Evolutionary conservation across 1,139 yeast species (phyloP).

Genomic region (Pichia sp.): DNA sequence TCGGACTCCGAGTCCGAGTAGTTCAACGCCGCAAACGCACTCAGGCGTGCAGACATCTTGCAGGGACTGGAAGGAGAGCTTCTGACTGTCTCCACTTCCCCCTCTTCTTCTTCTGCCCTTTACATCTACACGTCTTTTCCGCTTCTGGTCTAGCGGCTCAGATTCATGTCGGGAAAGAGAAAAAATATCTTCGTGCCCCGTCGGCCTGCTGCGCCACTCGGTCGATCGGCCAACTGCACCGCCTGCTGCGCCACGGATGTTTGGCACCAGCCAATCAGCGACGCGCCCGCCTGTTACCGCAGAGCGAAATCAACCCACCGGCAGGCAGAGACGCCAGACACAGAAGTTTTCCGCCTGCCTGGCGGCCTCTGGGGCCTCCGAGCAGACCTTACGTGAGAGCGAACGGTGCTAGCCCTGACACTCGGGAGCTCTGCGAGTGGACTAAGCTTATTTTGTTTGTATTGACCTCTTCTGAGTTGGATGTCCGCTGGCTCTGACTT

Average conservation of each 20-base stretch:
- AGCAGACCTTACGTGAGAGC: background rate
- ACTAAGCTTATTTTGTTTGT: background rate
- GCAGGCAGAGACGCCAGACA: background rate
- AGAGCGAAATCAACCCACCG: background rate
- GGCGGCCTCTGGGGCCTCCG: too few species aligned
- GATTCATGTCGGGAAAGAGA: background rate
- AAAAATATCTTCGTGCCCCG: too few species aligned
- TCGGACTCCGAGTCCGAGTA: constrained; percentile 22
- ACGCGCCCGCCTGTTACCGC: background rate
- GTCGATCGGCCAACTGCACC: too few species aligned
- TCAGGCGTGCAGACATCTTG: constrained; percentile 30
- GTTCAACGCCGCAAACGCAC: constrained; percentile 52
- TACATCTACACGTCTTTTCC: background rate
- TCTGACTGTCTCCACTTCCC: background rate
- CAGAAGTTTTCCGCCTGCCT: too few species aligned
- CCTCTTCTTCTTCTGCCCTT: background rate
- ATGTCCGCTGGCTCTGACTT: too few species aligned
- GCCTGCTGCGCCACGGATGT: background rate
- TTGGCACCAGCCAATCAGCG: background rate
- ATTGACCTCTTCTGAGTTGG: background rate
- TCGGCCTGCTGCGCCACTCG: background rate
- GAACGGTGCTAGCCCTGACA: background rate
- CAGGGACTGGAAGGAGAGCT: background rate
- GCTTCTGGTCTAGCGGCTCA: background rate
- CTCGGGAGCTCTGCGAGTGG: background rate